phyloP scores from a whole-genome alignment of 2,329 filamentous ascomycete genomes.

The Hirsutella minnesotensis region DNA sequence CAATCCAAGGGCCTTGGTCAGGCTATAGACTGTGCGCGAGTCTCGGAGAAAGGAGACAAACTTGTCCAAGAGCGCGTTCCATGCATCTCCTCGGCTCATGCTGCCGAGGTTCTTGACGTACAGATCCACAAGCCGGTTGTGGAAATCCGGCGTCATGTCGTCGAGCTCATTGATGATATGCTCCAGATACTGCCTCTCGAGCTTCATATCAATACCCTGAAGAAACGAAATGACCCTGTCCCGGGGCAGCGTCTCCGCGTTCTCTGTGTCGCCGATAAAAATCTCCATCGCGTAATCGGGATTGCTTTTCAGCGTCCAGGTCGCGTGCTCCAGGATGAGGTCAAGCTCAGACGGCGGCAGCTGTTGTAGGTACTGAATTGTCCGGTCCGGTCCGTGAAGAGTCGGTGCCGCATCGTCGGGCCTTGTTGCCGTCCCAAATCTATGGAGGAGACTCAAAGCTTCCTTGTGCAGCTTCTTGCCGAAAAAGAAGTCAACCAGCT shows the following conservation, averaged over 20 bases:
- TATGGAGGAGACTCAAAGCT: conserved; percentile 69
- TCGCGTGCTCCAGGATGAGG: conserved; percentile 79
- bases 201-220: conserved; percentile 50
- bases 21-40: conserved; percentile 65
- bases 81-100: conserved; percentile 32
- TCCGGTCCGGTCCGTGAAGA: conserved; percentile 72
- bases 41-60: conserved; percentile 64
- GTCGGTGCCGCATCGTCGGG: conserved; percentile 37
- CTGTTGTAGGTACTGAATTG: conserved; percentile 81
- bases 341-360: conserved; percentile 80
- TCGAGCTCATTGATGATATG: conserved; percentile 82
- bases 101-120: conserved; percentile 45
- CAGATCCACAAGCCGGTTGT: conserved; percentile 70
- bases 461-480: conserved; percentile 88
- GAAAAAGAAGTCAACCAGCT: conserved; percentile 94
- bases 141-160: conserved; percentile 74
- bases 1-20: conserved; percentile 62
- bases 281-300: conserved; percentile 78
- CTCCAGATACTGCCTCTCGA: conserved; percentile 77
- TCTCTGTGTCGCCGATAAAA: conserved; percentile 86
- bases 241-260: conserved; percentile 79
- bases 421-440: conserved; percentile 56
- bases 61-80: conserved; percentile 48
- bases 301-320: conserved; percentile 70
- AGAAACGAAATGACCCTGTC: conserved; percentile 66